Percentiles rank a stretch among this genome's conserved stretches.
These are phyloP conservation scores for Penstemon barbatus DNA, from an alignment of 257 asterid genomes.

Conservation along the genomic window DNA sequence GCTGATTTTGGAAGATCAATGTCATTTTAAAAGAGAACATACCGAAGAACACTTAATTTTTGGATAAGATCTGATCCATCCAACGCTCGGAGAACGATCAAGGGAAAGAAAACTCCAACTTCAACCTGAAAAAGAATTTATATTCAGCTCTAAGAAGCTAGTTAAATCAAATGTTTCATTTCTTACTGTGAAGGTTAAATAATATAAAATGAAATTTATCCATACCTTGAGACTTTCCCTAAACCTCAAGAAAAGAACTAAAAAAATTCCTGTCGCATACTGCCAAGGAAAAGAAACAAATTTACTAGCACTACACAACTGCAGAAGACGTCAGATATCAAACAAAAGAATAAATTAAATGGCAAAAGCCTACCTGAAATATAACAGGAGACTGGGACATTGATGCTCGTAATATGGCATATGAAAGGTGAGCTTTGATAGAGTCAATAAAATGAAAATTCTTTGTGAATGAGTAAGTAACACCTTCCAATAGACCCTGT, in stretches of 20 bases:
- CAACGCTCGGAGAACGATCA: slow-evolving; percentile 76
- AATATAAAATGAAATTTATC: slow-evolving; percentile 19
- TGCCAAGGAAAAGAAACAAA: slow-evolving; percentile 40
- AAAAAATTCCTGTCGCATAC: slow-evolving; percentile 92
- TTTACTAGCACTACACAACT: slow-evolving; percentile 28
- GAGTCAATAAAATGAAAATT: slow-evolving; percentile 82
- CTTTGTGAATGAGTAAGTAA: slow-evolving; percentile 72
- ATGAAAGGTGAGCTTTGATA: slow-evolving; percentile 90
- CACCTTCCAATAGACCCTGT: slow-evolving; percentile 93
- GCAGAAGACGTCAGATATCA: slow-evolving; percentile 25
- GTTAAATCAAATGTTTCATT: slow-evolving; percentile 15
- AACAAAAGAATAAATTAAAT: slow-evolving; percentile 27
- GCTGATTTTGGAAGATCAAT: slow-evolving; percentile 21
- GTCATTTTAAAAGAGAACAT: slow-evolving; percentile 35
- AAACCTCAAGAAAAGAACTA: slow-evolving; percentile 80
- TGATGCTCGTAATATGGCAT: slow-evolving; percentile 86
- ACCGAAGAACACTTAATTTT: slow-evolving; percentile 83
- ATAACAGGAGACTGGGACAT: slow-evolving; percentile 71
- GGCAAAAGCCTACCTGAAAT: slow-evolving; percentile 64
- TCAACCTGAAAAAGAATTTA: slow-evolving; percentile 67
- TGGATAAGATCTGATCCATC: slow-evolving; percentile 89
- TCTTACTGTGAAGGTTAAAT: slow-evolving; percentile 19
- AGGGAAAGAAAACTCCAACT: slow-evolving; percentile 95
- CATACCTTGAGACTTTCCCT: slow-evolving; percentile 94
- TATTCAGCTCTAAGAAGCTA: slow-evolving; percentile 29